Evolutionary conservation across 148 eudicot genomes (phyloP), one percentile per base, ranked within the genome.

Genomic region (Fagopyrum tataricum): DNA sequence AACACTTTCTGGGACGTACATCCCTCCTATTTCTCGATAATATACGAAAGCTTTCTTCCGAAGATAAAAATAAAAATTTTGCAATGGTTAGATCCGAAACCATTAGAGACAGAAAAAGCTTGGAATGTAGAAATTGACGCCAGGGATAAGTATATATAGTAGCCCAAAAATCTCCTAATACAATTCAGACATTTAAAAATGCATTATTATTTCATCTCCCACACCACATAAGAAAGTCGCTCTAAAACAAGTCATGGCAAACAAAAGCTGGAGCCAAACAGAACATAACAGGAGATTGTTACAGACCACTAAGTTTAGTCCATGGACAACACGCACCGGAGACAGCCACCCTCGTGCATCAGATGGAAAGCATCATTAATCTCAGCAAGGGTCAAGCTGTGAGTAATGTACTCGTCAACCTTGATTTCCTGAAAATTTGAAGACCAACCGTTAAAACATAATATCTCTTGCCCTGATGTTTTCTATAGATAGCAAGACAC

Each of bases 321-420:
- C 74, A 78, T 46, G 69, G 86, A 56, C 72, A 90, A 83, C 73
- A 95, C 99, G 48, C 97, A 93, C 41, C 99, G 97, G 76, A 95
- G 97, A 79, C 99, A 91, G 51, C 74, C 83, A 11, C 94, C 93
- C 73, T 88, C 96, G 21, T 95, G 99, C 97, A 95, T 76, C 85
- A 92, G 82, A 77, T 95, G 88, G 75, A 95, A 95, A 7, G 99
- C 97, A 74, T 95, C 76, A 82, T 95, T 95, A 81, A 95, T 95
- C 72, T 92, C 91, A 8, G 67, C 72, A 23, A 95, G 91, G 61
- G 84, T 86, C 85, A 90, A 47, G 75, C 75, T 87, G 84, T 95
- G 97, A 55, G 99, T 95, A 74, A 95, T 83, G 84, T 92, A 95
- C 82, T 95, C 99, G 24, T 95, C 99, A 41, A 95, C 93, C 91